phyloP scores from a whole-genome alignment of 208 protist species.

The Trypanosoma mega region DNA sequence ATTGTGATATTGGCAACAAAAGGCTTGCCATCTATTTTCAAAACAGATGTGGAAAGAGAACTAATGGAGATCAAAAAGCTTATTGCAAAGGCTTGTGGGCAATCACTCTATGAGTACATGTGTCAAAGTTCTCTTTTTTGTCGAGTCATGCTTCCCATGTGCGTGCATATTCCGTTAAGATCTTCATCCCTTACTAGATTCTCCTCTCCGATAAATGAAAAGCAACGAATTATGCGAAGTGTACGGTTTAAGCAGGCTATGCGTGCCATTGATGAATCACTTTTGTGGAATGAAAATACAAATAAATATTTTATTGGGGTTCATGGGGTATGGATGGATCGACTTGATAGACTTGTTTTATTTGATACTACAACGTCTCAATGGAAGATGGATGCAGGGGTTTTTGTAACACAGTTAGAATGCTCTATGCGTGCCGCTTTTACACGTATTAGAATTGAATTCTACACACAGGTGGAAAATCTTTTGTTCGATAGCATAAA shows the following conservation, averaged over 20 bases:
- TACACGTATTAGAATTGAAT: conserved; percentile 78
- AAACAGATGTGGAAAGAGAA: conserved; percentile 52
- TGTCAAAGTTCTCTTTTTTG: conserved; percentile 61
- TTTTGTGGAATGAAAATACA: conserved; percentile 53
- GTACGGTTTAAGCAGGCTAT: conserved; percentile 34
- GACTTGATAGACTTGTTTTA: conserved; percentile 51
- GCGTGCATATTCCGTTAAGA: conserved; percentile 32
- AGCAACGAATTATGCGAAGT: conserved; percentile 2
- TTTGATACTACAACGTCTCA: conserved; percentile 42
- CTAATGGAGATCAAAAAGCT: conserved; percentile 65
- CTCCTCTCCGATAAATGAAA: background rate
- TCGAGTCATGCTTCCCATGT: conserved; percentile 59
- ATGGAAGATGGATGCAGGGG: conserved; percentile 37
- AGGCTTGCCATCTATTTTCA: conserved; percentile 38
- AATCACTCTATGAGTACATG: conserved; percentile 84
- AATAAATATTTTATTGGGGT: conserved; percentile 59
- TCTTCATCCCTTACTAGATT: conserved; percentile 2
- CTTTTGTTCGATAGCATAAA: conserved; percentile 63
- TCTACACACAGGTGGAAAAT: conserved; percentile 76
- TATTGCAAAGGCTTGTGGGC: conserved; percentile 49
- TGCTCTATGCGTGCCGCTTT: conserved; percentile 60
- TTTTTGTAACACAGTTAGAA: conserved; percentile 57
- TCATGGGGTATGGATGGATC: conserved; percentile 52
- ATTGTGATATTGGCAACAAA: conserved; percentile 71
- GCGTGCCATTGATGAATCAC: conserved; percentile 33